A percentile compares a stretch with the other conserved stretches of the same genome.
phyloP scores from a whole-genome alignment of 331 rosid genomes.

The Acacia concinna region DNA sequence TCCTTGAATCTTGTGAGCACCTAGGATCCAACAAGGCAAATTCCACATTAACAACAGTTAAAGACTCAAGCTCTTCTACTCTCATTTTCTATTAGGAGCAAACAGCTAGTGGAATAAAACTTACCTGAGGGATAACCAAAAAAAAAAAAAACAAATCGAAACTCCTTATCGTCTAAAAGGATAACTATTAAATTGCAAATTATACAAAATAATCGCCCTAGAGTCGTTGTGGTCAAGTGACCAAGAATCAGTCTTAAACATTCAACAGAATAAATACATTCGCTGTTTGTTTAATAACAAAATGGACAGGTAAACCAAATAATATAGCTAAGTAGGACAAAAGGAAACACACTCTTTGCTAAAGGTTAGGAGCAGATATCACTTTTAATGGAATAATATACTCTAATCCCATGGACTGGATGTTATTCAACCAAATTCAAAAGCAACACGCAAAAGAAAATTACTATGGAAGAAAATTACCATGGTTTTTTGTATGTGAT shows the following conservation, averaged over 20 bases:
- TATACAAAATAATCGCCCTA: not conserved
- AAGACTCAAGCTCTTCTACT: not conserved
- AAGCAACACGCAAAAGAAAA: not conserved
- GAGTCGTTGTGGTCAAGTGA: constrained; percentile 16
- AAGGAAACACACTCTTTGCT: constrained; percentile 6
- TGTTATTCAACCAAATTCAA: not conserved
- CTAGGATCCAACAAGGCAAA: constrained; percentile 36
- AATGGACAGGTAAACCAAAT: not conserved
- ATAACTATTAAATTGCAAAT: not conserved
- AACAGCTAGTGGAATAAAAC: not conserved
- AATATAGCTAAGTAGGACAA: not conserved
- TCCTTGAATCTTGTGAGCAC: constrained; percentile 81
- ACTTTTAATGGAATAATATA: not conserved
- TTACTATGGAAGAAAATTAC: no score
- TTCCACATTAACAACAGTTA: constrained; percentile 3
- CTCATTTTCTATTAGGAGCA: not conserved
- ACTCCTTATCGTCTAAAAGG: not conserved
- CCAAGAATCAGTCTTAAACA: constrained; percentile 25
- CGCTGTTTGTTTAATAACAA: not conserved
- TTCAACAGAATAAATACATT: not conserved
- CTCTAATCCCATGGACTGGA: not conserved
- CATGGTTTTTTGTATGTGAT: not conserved
- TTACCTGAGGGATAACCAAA: not conserved
- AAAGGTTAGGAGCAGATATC: not conserved
- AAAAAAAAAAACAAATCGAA: constrained; percentile 1